A percentile compares a stretch with the other conserved stretches of the same genome.
phyloP scores from a whole-genome alignment of 2,329 filamentous ascomycete genomes.

The Aspergillus melleus region DNA sequence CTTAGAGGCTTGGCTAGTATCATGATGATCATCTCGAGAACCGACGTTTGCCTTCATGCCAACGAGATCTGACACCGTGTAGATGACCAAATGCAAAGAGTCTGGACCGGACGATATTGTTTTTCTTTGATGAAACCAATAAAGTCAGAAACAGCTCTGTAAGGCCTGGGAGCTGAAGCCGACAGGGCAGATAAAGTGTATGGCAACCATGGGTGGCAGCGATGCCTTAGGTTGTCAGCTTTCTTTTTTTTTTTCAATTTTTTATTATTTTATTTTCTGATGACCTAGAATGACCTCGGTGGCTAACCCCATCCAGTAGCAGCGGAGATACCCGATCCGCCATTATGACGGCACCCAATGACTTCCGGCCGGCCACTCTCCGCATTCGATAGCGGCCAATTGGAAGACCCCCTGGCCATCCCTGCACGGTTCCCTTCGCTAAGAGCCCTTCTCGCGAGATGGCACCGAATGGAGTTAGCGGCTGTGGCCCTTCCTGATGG shows the following conservation, averaged over 20 bases:
- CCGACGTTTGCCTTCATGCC: not conserved
- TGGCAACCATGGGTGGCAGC: not conserved
- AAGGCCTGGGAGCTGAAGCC: not conserved
- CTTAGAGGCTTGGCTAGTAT: not conserved
- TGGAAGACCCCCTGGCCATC: conserved; percentile 2
- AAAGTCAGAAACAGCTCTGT: not conserved
- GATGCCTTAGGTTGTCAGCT: not conserved
- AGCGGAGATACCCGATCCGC: conserved; percentile 10
- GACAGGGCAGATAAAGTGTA: not conserved
- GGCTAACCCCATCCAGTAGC: conserved; percentile 11
- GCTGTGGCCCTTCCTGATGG: not conserved
- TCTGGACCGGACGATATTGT: not conserved
- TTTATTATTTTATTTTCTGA: not conserved
- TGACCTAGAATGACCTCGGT: conserved; percentile 4
- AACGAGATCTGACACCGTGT: not conserved
- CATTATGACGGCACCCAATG: conserved; percentile 8
- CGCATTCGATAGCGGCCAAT: conserved; percentile 15
- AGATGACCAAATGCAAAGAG: too few species aligned
- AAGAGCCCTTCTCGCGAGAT: conserved; percentile 25
- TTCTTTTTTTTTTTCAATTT: not conserved
- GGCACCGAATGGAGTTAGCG: conserved; percentile 21
- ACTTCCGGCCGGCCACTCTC: conserved; percentile 9
- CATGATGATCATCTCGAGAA: not conserved
- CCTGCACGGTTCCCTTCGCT: conserved; percentile 9
- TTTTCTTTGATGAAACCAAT: not conserved